Percentiles rank a stretch among this genome's conserved stretches.
Evolutionary conservation across 345 rosid species (phyloP).

Genomic region (Capsella bursapastoris): DNA sequence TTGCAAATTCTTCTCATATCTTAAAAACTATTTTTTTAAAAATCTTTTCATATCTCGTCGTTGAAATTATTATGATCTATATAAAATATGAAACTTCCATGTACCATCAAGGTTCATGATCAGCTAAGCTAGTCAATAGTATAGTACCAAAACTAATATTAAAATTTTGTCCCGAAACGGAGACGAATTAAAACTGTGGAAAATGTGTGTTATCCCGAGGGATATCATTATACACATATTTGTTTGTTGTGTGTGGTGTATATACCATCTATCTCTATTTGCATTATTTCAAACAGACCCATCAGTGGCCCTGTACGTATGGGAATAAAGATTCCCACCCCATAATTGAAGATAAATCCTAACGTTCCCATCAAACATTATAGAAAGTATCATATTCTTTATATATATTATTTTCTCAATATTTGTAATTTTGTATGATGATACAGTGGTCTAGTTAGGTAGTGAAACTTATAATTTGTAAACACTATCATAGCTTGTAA

Average conservation of each 20-base stretch:
- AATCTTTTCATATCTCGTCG: constrained; percentile 24
- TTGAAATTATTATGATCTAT: constrained; percentile 9
- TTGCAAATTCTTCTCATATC: constrained; percentile 15
- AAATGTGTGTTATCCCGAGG: constrained; percentile 25
- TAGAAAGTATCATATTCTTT: not conserved
- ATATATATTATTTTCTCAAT: too few species aligned
- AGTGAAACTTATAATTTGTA: not conserved
- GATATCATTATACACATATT: constrained; percentile 8
- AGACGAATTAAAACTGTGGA: constrained; percentile 34
- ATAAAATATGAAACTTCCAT: constrained; percentile 31
- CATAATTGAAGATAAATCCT: constrained; percentile 7
- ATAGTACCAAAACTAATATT: constrained; percentile 3
- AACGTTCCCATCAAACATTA: constrained; percentile 18
- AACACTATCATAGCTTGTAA: constrained; percentile 1
- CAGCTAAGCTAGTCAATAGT: constrained; percentile 38
- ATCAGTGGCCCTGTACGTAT: constrained; percentile 18
- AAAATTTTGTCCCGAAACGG: constrained; percentile 8
- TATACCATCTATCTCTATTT: not conserved
- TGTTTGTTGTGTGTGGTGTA: not conserved
- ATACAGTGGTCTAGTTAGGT: not conserved
- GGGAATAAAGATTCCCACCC: constrained; percentile 12
- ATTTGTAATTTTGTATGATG: not conserved
- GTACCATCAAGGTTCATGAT: constrained; percentile 17
- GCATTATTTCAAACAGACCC: constrained; percentile 25
- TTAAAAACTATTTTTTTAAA: not conserved